These are phyloP conservation scores for Mortierella sp. DNA, from an alignment of 371 early-diverging fungal species.

Conservation along the genomic window DNA sequence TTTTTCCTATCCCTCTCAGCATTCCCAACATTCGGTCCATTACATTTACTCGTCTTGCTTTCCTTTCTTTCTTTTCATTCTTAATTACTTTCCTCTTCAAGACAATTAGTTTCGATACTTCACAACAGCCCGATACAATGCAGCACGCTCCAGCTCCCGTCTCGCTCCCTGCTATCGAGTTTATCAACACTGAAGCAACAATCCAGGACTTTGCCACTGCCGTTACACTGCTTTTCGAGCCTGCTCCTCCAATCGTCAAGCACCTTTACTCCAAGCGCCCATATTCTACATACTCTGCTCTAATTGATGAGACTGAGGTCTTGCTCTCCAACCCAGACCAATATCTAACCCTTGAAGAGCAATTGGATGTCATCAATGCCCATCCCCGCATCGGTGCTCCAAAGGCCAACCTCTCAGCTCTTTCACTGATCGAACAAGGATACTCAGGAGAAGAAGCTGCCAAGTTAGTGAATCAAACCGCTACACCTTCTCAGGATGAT, in stretches of 20 bases:
- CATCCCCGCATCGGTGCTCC: conserved; percentile 94
- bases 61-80: neutral
- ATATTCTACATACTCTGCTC: conserved; percentile 70
- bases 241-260: conserved; percentile 85
- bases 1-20: neutral
- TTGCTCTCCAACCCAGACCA: conserved; percentile 56
- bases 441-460: conserved; percentile 57
- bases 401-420: conserved; percentile 75
- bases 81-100: conserved; percentile 11
- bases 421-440: conserved; percentile 85
- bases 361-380: conserved; percentile 82
- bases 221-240: conserved; percentile 86
- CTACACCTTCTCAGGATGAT: conserved; percentile 56
- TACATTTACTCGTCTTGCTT: conserved; percentile 1
- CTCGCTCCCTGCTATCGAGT: conserved; percentile 74
- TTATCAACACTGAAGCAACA: conserved; percentile 72
- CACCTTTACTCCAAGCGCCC: conserved; percentile 78
- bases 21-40: conserved; percentile 2
- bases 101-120: neutral
- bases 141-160: conserved; percentile 49
- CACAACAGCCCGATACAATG: conserved; percentile 17
- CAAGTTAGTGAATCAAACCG: conserved; percentile 24
- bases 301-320: conserved; percentile 71
- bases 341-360: conserved; percentile 69
- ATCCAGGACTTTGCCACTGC: conserved; percentile 68